Conservation (phyloP, 1,139 yeast genomes). For the Suhomyces guaymorum region DNA sequence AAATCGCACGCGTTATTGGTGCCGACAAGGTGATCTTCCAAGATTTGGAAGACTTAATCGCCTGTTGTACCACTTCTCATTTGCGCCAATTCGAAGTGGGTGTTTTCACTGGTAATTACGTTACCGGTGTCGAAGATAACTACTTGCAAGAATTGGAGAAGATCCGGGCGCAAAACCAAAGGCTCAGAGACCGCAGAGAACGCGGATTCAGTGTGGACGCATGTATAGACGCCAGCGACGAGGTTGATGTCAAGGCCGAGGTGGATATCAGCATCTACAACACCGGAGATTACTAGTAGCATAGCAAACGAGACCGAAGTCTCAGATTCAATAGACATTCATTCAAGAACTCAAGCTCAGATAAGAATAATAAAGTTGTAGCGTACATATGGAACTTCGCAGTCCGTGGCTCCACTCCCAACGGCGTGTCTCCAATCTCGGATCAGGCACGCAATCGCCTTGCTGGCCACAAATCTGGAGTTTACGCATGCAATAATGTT, state of each 20-base stretch:
- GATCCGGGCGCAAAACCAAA: conserved; percentile 78
- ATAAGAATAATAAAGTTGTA: too few species aligned
- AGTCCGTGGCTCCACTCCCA: too few species aligned
- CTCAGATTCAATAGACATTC: neutral
- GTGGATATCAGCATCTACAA: conserved; percentile 89
- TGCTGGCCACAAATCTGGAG: too few species aligned
- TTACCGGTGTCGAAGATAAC: conserved; percentile 86
- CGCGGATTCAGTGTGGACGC: conserved; percentile 47
- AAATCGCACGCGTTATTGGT: conserved; percentile 77
- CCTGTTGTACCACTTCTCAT: conserved; percentile 66
- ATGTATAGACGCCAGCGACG: conserved; percentile 47
- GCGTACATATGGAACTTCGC: too few species aligned
- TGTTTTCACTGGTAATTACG: conserved; percentile 92
- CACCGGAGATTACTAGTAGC: conserved; percentile 65
- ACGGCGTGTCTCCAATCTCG: too few species aligned
- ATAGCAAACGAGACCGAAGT: neutral
- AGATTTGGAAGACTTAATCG: conserved; percentile 74
- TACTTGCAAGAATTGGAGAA: conserved; percentile 81
- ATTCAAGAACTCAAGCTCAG: too few species aligned
- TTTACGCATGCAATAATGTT: too few species aligned
- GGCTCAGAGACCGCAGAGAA: conserved; percentile 48
- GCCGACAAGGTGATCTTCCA: conserved; percentile 93
- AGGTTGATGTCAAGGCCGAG: conserved; percentile 78
- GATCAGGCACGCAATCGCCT: too few species aligned
- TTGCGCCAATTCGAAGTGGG: conserved; percentile 83